Evolutionary conservation across 768 basidiomycete genomes (phyloP), one percentile per base, ranked within the genome.

Genomic region (Amanita brunnescens): DNA sequence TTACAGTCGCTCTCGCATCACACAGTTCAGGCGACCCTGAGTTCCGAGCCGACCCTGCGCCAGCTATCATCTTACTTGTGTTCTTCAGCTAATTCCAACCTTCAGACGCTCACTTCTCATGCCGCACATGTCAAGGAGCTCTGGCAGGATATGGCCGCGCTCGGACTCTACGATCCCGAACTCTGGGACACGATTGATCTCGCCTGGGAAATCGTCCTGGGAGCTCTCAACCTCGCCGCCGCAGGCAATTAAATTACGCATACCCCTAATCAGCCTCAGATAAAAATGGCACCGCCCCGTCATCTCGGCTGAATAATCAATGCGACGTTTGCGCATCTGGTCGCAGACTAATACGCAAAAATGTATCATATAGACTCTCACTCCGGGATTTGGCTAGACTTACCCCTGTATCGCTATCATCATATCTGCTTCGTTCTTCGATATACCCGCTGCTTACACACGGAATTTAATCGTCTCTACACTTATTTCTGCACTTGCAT

Each of bases 101-200:
- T 75, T 24, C 68, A 69, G 47, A 69, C 63, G 2, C 72, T 79
- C 18, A 77, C 70, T 57, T 70, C 69, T 24, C 79, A 81, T 51
- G 78, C 87, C n/a, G 74, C 81, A 30, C 77, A 78, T 56, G 79
- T 89, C 45, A 85, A 84, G 58, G 88, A 85, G 54, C 69, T 91
- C 18, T 92, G 88, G 88, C 80, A 82, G 57, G 86, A 89, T 61
- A 79, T 81, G 60, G 82, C 81, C 46, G 77, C 80, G 9, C 79
- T 91, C 34, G 89, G 89, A 18, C 62, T 91, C 6, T 75, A 76
- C 56, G 85, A 89, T 58, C 73, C 77, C 33, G 80, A 82, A 50
- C 69, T 91, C 33, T 92, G 89, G 90, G 79, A 81, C 49, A 79
- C 79, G 29, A 69, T 92, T 57, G 83, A 89, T 58, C 76, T 84